Evolutionary conservation across 148 eudicot genomes (phyloP).

Genomic region (Limonium bicolor): DNA sequence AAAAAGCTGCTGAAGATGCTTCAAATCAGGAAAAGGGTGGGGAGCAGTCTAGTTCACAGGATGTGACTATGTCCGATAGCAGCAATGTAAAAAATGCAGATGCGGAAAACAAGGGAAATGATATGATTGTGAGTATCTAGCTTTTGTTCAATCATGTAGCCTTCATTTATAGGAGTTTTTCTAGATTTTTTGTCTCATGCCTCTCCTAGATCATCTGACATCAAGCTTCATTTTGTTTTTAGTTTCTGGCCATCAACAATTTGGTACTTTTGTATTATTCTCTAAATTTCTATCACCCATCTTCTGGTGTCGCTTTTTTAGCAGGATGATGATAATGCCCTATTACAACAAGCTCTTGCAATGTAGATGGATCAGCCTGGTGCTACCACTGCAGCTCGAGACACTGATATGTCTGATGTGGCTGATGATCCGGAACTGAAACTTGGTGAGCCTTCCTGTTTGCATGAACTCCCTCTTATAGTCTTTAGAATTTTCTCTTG

Average conservation of each 20-base stretch:
- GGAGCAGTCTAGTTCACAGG: constrained; percentile 57
- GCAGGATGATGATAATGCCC: constrained; percentile 92
- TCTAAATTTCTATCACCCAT: not conserved
- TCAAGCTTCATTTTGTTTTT: not conserved
- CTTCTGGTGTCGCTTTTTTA: constrained; percentile 1
- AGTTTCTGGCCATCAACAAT: not conserved
- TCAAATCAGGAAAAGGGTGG: constrained; percentile 51
- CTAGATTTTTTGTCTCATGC: not conserved
- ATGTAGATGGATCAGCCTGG: constrained; percentile 99
- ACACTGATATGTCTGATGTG: constrained; percentile 86
- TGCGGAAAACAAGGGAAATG: constrained; percentile 45
- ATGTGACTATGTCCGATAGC: constrained; percentile 70
- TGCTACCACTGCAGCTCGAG: constrained; percentile 33
- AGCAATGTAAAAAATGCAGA: constrained; percentile 37
- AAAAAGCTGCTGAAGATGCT: constrained; percentile 89
- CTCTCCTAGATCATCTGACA: too few relatives aligned
- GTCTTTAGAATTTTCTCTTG: too few relatives aligned
- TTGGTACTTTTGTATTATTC: too few relatives aligned
- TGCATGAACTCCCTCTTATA: not conserved
- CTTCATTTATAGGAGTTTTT: not conserved
- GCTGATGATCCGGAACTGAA: constrained; percentile 75
- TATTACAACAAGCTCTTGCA: constrained; percentile 91
- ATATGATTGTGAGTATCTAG: constrained; percentile 32
- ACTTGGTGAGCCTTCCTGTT: constrained; percentile 38
- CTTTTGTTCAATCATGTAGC: not conserved